Evolutionary conservation across 176 grass and related monocot genomes (phyloP), one percentile per base, ranked within the genome.

Genomic region (Juncus inflexus): DNA sequence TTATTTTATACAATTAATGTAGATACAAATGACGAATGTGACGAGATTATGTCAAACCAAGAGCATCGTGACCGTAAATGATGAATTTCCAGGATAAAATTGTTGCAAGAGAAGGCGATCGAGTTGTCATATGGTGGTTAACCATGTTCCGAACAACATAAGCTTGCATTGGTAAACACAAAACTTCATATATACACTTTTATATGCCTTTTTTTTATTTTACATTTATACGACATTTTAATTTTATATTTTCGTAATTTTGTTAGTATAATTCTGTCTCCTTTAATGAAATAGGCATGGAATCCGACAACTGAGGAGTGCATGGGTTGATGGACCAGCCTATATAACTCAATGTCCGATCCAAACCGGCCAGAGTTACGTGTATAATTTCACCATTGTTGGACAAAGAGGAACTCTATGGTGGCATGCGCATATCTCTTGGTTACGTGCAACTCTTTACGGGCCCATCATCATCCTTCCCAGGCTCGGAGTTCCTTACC

Each of bases 1-100:
- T 50, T 13, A 1, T 47, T 47, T 5, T 0, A 47, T 15, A 53
- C 7, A 16, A 12, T 62, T 51, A 57, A 7, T 43, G 59, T 63
- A 89, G 86, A 74, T 89, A 40, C 77, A 80, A 28, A 66, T 12
- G 77, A 74, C 42, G 41, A 84, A 78, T 5, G 37, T 75, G 67
- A 84, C 73, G 35, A 66, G 51, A 36, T 66, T 89, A 19, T 89
- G 86, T 73, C 61, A 63, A 2, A 74, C 74, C 66, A 89, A 89
- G 58, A 54, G 77, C 43, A 78, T 89, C 52, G 73, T 84, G 40
- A 89, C 86, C 6, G 81, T 84, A 14, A 84, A 84, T 5, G 77
- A 73, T 6, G 9, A 62, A 51, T 84, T 84, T 70, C 81, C 86
- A 0, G 86, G 81, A 7, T 6, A 77, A 58, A 9, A 58, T 89